phyloP scores from a whole-genome alignment of 768 basidiomycete species.

The Trametes cinnabarina region DNA sequence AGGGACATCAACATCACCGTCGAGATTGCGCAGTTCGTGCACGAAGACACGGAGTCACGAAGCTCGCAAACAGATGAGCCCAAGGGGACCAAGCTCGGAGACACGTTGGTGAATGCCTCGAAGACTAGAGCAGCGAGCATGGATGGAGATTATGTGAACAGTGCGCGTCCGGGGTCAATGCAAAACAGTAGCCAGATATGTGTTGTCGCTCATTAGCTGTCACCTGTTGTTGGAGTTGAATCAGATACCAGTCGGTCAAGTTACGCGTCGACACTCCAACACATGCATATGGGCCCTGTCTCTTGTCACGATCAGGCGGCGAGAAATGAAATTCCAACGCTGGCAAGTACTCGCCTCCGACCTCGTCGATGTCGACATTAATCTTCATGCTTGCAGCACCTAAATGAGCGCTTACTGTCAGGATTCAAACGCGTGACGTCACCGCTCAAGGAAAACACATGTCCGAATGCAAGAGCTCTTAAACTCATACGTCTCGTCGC shows the following conservation, averaged over 20 bases:
- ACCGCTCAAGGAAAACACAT: not conserved
- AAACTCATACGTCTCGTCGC: not conserved
- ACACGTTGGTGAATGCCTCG: not conserved
- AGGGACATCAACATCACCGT: constrained; percentile 10
- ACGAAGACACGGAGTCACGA: not conserved
- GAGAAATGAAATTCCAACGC: no score
- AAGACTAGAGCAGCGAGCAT: not conserved
- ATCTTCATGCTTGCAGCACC: no score
- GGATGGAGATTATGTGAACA: not conserved
- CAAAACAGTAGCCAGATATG: not conserved
- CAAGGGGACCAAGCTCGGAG: not conserved
- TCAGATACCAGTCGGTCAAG: no score
- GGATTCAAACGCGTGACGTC: not conserved
- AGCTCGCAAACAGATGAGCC: not conserved
- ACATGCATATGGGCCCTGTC: no score
- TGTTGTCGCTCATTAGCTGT: not conserved
- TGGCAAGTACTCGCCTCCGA: no score
- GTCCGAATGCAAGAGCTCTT: not conserved
- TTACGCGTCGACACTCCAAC: no score
- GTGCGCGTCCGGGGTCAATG: not conserved
- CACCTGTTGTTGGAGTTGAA: no score
- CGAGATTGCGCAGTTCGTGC: constrained; percentile 12
- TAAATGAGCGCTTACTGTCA: no score
- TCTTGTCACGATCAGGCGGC: no score
- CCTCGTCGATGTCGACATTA: no score